Evolutionary conservation across 495 filamentous ascomycete species (phyloP).

Genomic region (Annulohypoxylon maeteangense): DNA sequence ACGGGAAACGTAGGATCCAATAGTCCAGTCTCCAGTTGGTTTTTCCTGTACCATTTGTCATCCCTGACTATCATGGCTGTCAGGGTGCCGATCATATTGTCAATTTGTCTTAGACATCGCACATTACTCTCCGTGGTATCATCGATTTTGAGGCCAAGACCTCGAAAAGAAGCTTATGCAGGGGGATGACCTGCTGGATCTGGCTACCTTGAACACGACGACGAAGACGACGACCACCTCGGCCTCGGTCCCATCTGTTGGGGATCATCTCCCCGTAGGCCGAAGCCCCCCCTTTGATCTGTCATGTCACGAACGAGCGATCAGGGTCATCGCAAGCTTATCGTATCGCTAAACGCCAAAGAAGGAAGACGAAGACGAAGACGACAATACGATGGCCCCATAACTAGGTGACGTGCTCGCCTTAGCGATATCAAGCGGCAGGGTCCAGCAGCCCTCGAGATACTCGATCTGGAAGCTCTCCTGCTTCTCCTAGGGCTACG

Average conservation of each 20-base stretch:
- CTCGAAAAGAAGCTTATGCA: slow-evolving; percentile 31
- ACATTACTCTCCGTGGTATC: slow-evolving; percentile 25
- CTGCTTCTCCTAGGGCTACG: neutral
- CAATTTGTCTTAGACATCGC: slow-evolving; percentile 43
- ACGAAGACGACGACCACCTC: neutral
- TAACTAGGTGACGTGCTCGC: slow-evolving; percentile 24
- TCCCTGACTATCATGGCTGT: slow-evolving; percentile 38
- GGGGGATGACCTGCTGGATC: slow-evolving; percentile 31
- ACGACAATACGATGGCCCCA: slow-evolving; percentile 18
- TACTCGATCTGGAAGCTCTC: slow-evolving; percentile 31
- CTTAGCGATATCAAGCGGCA: slow-evolving; percentile 16
- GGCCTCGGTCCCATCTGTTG: slow-evolving; percentile 17
- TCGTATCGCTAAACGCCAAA: too few relatives aligned
- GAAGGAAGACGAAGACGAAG: too few relatives aligned
- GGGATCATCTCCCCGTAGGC: slow-evolving; percentile 14
- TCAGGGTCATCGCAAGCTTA: slow-evolving; percentile 37
- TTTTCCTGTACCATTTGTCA: slow-evolving; percentile 39
- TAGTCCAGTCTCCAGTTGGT: slow-evolving; percentile 19
- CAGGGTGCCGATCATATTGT: slow-evolving; percentile 39
- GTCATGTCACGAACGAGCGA: slow-evolving; percentile 18
- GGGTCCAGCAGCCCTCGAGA: slow-evolving; percentile 3
- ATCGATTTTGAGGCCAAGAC: slow-evolving; percentile 25
- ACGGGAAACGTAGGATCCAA: slow-evolving; percentile 40
- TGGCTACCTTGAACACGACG: slow-evolving; percentile 23
- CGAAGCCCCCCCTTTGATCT: slow-evolving; percentile 21